Percentiles rank a stretch among this genome's conserved stretches.
Conservation (phyloP, 305 asterid genomes). For the Fraxinus albicans region DNA sequence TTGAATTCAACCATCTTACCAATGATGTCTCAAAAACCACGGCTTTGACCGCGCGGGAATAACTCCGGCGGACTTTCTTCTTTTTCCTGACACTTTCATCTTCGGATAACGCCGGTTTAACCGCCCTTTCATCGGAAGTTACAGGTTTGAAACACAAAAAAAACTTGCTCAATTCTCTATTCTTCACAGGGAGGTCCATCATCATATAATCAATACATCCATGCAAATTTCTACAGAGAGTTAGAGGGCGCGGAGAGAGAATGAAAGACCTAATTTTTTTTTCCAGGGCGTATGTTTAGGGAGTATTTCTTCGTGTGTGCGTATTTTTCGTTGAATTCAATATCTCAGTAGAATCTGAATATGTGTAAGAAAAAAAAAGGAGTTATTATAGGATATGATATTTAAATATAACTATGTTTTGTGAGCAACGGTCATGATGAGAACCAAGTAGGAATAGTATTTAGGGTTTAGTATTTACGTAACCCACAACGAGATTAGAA, state of each 20-base stretch:
- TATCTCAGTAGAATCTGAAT: background rate
- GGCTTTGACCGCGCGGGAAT: constrained; percentile 29
- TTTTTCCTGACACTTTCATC: background rate
- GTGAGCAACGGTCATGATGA: background rate
- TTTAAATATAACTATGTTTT: background rate
- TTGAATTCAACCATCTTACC: constrained; percentile 21
- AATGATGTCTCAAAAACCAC: constrained; percentile 25
- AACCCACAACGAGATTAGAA: too few species aligned
- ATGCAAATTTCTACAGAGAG: background rate
- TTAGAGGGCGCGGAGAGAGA: background rate
- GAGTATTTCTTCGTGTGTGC: background rate
- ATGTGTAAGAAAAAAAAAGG: background rate
- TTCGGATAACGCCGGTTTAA: background rate
- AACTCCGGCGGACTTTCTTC: constrained; percentile 20
- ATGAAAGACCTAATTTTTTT: background rate
- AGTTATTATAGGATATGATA: background rate
- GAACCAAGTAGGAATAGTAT: too few species aligned
- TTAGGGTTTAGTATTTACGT: too few species aligned
- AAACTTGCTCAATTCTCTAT: constrained; percentile 16
- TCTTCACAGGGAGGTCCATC: constrained; percentile 13
- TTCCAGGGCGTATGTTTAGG: background rate
- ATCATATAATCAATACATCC: background rate
- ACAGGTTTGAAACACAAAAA: constrained; percentile 1
- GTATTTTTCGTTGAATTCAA: background rate
- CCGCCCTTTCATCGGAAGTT: background rate